These are phyloP conservation scores for Pseudogymnoascus verrucosus DNA, from an alignment of 2,329 filamentous ascomycete genomes.

Conservation along the genomic window DNA sequence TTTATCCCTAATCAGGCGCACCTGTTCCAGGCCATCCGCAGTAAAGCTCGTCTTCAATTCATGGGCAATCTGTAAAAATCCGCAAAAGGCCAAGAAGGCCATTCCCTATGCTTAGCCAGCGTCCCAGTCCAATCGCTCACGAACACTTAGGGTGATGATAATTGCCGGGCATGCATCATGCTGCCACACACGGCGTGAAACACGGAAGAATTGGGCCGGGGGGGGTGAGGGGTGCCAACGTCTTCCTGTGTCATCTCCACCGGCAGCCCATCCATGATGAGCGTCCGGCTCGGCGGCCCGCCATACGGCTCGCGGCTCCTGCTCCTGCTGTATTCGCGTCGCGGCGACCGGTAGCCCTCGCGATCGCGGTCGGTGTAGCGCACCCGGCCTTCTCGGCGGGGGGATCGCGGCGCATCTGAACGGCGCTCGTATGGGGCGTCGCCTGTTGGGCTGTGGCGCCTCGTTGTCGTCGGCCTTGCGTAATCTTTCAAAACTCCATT, in stretches of 20 bases:
- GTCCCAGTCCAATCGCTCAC: conserved; percentile 23
- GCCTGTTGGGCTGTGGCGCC: conserved; percentile 27
- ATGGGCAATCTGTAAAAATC: conserved; percentile 42
- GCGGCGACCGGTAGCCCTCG: conserved; percentile 27
- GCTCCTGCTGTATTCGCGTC: conserved; percentile 11
- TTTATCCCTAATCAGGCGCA: conserved; percentile 49
- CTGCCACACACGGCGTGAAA: neutral
- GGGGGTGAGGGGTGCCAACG: conserved; percentile 37
- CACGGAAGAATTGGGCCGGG: conserved; percentile 17
- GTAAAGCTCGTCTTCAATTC: conserved; percentile 45
- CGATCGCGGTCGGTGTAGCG: conserved; percentile 28
- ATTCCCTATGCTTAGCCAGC: conserved; percentile 30
- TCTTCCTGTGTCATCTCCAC: conserved; percentile 41
- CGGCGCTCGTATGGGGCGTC: conserved; percentile 27
- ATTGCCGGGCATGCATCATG: conserved; percentile 10
- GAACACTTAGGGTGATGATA: conserved; percentile 28
- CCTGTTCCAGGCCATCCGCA: conserved; percentile 45
- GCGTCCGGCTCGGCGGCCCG: conserved; percentile 37
- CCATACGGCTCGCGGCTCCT: conserved; percentile 25
- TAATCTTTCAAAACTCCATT: conserved; percentile 27
- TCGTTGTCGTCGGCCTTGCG: conserved; percentile 19
- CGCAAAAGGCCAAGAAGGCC: conserved; percentile 26
- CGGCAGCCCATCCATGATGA: conserved; percentile 49
- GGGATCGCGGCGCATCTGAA: conserved; percentile 32
- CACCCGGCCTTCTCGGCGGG: conserved; percentile 25